Conservation (phyloP, 2,329 filamentous ascomycete genomes). For the Clonostachys solani region DNA sequence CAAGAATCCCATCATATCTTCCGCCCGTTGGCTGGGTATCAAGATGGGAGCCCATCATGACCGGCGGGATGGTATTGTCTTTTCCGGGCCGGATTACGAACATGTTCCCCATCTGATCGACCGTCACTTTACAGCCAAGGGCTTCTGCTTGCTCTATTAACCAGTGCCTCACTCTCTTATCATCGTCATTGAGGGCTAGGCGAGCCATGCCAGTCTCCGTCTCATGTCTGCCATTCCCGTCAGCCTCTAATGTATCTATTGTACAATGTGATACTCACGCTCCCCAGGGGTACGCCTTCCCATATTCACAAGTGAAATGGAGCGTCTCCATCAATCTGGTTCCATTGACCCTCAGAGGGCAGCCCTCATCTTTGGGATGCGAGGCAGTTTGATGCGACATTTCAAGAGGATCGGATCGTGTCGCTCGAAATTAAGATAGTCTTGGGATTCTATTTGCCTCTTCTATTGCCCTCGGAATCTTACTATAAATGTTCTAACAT, state of each 20-base stretch:
- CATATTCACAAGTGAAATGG: constrained; percentile 10
- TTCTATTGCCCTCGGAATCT: too few species aligned
- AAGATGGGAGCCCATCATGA: constrained; percentile 64
- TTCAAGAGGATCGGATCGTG: too few species aligned
- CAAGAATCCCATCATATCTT: constrained; percentile 71
- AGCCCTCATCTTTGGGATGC: too few species aligned
- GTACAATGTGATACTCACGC: constrained; percentile 11
- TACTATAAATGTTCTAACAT: too few species aligned
- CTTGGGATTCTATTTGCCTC: too few species aligned
- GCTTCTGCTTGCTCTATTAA: constrained; percentile 58
- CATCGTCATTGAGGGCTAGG: constrained; percentile 27
- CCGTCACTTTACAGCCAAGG: constrained; percentile 60
- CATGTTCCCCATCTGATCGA: constrained; percentile 76
- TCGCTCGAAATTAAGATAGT: too few species aligned
- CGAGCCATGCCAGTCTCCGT: constrained; percentile 3
- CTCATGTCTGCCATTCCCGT: neutral
- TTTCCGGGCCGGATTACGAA: constrained; percentile 67
- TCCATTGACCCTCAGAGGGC: constrained; percentile 10
- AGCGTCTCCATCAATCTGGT: constrained; percentile 11
- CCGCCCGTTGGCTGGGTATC: constrained; percentile 60
- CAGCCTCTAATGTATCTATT: neutral
- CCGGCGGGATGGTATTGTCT: constrained; percentile 45
- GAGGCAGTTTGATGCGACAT: too few species aligned
- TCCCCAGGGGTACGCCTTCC: constrained; percentile 12
- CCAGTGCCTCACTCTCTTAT: constrained; percentile 70